A percentile compares a stretch with the other conserved stretches of the same genome.
Evolutionary conservation across 768 basidiomycete species (phyloP).

Genomic region (Artomyces pyxidatus): DNA sequence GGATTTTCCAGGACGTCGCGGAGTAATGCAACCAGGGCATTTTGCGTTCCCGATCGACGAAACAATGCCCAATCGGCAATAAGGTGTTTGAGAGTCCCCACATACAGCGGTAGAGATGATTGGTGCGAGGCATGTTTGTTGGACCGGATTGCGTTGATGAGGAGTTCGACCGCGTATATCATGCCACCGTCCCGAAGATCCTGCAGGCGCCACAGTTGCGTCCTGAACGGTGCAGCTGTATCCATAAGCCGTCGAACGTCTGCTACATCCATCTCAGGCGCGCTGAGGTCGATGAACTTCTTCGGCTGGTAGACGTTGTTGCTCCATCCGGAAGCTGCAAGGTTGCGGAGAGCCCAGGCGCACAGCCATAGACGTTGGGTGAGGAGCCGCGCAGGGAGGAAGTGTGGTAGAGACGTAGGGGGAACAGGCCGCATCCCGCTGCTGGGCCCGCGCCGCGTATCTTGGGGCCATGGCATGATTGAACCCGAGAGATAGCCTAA

Average conservation of each 20-base stretch:
- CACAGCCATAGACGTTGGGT: slow-evolving; percentile 6
- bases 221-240: neutral
- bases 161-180: slow-evolving; percentile 7
- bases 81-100: slow-evolving; percentile 4
- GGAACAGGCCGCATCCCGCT: neutral
- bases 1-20: slow-evolving; percentile 11
- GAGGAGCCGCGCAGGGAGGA: slow-evolving; percentile 5
- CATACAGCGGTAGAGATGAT: slow-evolving; percentile 4
- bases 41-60: neutral
- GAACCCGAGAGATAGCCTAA: neutral
- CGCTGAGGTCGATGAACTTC: slow-evolving; percentile 3
- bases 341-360: slow-evolving; percentile 2
- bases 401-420: slow-evolving; percentile 4
- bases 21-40: slow-evolving; percentile 20
- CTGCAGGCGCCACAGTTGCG: slow-evolving; percentile 1
- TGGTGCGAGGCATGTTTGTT: neutral
- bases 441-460: neutral
- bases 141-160: slow-evolving; percentile 3
- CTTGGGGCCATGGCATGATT: neutral
- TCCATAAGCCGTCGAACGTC: neutral
- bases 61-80: slow-evolving; percentile 3
- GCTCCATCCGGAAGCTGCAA: neutral
- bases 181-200: slow-evolving; percentile 1
- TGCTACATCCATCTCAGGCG: slow-evolving; percentile 1
- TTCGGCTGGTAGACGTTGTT: neutral